Conservation (phyloP, 495 filamentous ascomycete genomes). For the Tuber umbilicatum region DNA sequence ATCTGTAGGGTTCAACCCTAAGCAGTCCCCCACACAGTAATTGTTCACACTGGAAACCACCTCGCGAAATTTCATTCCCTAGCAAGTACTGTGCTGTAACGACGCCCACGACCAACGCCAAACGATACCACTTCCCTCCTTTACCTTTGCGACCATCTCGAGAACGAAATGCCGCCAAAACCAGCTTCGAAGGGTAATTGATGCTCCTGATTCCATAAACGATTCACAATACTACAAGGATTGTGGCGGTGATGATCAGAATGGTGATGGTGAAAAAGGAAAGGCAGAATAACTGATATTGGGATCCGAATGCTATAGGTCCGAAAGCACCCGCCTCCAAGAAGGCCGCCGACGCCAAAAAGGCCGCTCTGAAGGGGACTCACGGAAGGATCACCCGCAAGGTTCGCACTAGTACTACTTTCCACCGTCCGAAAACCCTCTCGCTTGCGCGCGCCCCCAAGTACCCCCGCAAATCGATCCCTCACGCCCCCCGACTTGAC, state of each 20-base stretch:
- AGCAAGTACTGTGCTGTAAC: slow-evolving; percentile 5
- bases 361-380: slow-evolving; percentile 77
- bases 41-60: slow-evolving; percentile 9
- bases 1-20: slow-evolving; percentile 14
- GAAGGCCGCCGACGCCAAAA: slow-evolving; percentile 84
- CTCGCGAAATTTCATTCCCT: slow-evolving; percentile 14
- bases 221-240: neutral
- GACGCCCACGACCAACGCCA: slow-evolving; percentile 25
- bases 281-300: neutral
- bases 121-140: slow-evolving; percentile 13
- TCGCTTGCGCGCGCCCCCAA: slow-evolving; percentile 82
- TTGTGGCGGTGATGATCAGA: neutral
- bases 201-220: slow-evolving; percentile 7
- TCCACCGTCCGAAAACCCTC: slow-evolving; percentile 96
- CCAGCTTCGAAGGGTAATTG: slow-evolving; percentile 37
- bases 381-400: slow-evolving; percentile 85
- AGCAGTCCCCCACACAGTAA: slow-evolving; percentile 24
- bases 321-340: slow-evolving; percentile 54
- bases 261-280: neutral
- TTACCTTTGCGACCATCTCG: slow-evolving; percentile 30
- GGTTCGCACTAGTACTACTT: slow-evolving; percentile 84
- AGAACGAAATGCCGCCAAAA: slow-evolving; percentile 38
- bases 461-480: slow-evolving; percentile 93
- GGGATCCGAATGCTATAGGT: slow-evolving; percentile 46
- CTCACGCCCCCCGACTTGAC: slow-evolving; percentile 83